A percentile compares a stretch with the other conserved stretches of the same genome.
These are phyloP conservation scores for Cladosporium austrohemisphaericum DNA, from an alignment of 2,329 filamentous ascomycete genomes.

Conservation along the genomic window DNA sequence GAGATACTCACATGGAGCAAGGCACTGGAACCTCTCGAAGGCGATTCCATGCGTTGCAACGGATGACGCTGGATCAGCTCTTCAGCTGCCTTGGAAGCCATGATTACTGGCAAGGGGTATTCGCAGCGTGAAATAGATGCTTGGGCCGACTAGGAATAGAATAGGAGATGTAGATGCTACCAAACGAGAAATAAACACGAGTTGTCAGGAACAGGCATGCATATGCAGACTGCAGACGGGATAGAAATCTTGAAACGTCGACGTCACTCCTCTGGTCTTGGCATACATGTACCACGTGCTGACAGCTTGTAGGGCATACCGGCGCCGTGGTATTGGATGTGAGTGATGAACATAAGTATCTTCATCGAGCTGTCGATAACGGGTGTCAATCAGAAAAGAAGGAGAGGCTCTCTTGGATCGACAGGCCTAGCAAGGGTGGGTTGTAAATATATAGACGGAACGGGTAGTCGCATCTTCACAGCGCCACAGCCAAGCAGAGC, in stretches of 20 bases:
- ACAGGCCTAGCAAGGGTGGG: too few species aligned
- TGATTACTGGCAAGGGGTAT: slow-evolving; percentile 3
- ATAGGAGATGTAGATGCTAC: too few species aligned
- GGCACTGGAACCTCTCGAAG: slow-evolving; percentile 61
- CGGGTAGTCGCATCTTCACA: too few species aligned
- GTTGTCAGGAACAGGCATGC: not conserved
- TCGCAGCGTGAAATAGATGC: too few species aligned
- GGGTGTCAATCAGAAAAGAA: too few species aligned
- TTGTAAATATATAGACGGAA: too few species aligned
- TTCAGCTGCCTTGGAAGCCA: slow-evolving; percentile 23
- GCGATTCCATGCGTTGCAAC: slow-evolving; percentile 63
- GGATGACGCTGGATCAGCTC: slow-evolving; percentile 48
- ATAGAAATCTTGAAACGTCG: slow-evolving; percentile 8
- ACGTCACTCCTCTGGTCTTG: not conserved
- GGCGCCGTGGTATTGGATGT: not conserved
- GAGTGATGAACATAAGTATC: not conserved
- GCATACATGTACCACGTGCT: not conserved
- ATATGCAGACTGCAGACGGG: too few species aligned
- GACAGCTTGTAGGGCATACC: not conserved
- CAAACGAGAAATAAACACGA: not conserved
- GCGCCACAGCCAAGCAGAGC: too few species aligned
- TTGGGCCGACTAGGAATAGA: too few species aligned
- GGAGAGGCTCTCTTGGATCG: too few species aligned
- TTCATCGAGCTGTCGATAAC: too few species aligned
- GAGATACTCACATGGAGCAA: slow-evolving; percentile 54